Conservation (phyloP, 2,329 filamentous ascomycete species). For the Calonectria pseudoreteaudii region DNA sequence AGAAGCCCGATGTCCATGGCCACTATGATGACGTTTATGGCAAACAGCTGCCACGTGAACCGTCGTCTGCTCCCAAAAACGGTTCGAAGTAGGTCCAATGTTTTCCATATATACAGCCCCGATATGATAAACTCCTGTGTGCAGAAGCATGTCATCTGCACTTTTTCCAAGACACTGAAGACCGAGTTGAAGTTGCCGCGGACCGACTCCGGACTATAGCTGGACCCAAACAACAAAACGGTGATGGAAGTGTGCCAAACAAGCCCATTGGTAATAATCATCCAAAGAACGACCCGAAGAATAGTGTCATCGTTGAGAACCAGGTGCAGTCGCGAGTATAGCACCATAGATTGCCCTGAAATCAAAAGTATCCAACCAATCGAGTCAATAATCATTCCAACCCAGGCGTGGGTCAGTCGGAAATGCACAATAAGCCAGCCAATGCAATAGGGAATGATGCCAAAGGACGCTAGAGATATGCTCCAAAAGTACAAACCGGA, state of each 20-base stretch:
- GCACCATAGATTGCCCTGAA: slow-evolving; percentile 69
- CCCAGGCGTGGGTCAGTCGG: slow-evolving; percentile 22
- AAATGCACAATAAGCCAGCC: slow-evolving; percentile 53
- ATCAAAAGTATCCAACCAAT: slow-evolving; percentile 59
- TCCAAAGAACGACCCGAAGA: slow-evolving; percentile 61
- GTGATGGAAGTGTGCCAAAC: slow-evolving; percentile 65
- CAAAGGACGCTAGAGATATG: slow-evolving; percentile 47
- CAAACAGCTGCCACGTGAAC: slow-evolving; percentile 28
- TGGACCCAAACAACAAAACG: slow-evolving; percentile 66
- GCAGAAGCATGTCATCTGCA: not conserved
- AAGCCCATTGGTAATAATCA: slow-evolving; percentile 67
- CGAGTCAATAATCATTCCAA: slow-evolving; percentile 33
- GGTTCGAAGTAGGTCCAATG: not conserved
- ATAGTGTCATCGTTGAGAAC: slow-evolving; percentile 62
- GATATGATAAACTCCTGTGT: not conserved
- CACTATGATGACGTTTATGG: slow-evolving; percentile 33
- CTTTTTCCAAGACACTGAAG: slow-evolving; percentile 3
- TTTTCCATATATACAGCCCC: not conserved
- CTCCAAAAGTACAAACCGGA: slow-evolving; percentile 42
- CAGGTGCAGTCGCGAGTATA: slow-evolving; percentile 72
- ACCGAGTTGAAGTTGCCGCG: slow-evolving; percentile 39
- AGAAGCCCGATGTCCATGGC: slow-evolving; percentile 31
- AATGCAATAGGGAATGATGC: slow-evolving; percentile 50
- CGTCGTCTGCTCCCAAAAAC: not conserved
- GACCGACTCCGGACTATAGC: slow-evolving; percentile 45